phyloP scores from a whole-genome alignment of 2,329 filamentous ascomycete species.

The Botryosphaeria dothidea region DNA sequence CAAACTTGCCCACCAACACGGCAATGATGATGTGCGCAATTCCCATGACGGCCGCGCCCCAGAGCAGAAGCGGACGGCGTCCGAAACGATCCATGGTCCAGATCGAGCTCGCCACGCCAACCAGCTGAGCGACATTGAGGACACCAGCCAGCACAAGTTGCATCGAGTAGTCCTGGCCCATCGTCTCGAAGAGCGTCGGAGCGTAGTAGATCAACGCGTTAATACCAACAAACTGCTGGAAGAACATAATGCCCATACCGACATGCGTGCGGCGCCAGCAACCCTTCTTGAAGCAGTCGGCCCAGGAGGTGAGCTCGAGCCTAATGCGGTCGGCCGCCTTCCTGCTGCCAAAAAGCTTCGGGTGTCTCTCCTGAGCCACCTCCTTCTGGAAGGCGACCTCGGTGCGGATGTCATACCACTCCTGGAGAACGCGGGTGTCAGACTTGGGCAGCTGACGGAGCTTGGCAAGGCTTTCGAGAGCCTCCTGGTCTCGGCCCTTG shows the following conservation, averaged over 20 bases:
- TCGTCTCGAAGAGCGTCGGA: constrained; percentile 45
- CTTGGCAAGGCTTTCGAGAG: constrained; percentile 48
- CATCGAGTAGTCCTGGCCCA: constrained; percentile 40
- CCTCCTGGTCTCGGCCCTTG: constrained; percentile 51
- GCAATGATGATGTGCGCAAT: constrained; percentile 53
- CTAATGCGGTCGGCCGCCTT: constrained; percentile 35
- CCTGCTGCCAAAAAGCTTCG: constrained; percentile 29
- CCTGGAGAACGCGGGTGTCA: constrained; percentile 54
- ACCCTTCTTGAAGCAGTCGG: constrained; percentile 49
- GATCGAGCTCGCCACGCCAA: constrained; percentile 43
- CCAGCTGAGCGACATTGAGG: constrained; percentile 45
- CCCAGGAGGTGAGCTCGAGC: constrained; percentile 49
- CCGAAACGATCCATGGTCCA: constrained; percentile 48
- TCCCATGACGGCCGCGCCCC: constrained; percentile 50
- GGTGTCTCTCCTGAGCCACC: constrained; percentile 41
- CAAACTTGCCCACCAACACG: constrained; percentile 55
- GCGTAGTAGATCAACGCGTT: constrained; percentile 54
- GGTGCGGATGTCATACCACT: constrained; percentile 55
- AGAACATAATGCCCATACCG: constrained; percentile 45
- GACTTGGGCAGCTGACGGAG: constrained; percentile 51
- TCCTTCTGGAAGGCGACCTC: constrained; percentile 57
- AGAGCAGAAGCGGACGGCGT: constrained; percentile 41
- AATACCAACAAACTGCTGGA: constrained; percentile 46
- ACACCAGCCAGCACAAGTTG: constrained; percentile 42
- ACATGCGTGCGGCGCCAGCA: constrained; percentile 46